Evolutionary conservation across 768 basidiomycete species (phyloP), one percentile per base, ranked within the genome.

Genomic region (Phlebiopsis flavidoalba): DNA sequence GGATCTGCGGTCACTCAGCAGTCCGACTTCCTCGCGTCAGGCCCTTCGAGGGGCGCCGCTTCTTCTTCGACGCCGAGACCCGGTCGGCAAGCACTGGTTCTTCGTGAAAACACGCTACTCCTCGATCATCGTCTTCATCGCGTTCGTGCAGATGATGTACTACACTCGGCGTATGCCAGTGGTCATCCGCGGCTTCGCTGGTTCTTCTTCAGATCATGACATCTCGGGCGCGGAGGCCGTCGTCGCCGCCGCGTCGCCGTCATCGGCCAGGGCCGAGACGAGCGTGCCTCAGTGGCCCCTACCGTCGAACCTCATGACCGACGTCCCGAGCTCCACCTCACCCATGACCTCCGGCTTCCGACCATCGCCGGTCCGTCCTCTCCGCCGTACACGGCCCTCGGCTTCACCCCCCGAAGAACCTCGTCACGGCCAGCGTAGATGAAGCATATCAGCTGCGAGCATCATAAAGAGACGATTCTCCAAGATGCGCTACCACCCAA

Each of bases 171-270:
- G 88, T 91, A 95, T 96, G 92, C 92, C 26, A 95, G 77, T 96
- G 94, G 93, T 96, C 67, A 85, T 96, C 73, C 83, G 83, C 67
- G 79, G 91, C 71, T 94, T 96, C 69, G 94, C 93, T 93, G 91
- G 91, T 82, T 95, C 76, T 95, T 96, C 82, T 93, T 91, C 78
- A 94, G 73, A 74, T 91, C 56, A 82, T 96, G 85, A 90, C 64
- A 83, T 96, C 36, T 95, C 94, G n/a, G 94, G 95, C 60, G 94
- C 93, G 3, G 94, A 96, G 70, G 93, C 94, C 37, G 89, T 96
- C 60, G 92, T 96, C 47, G 93, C 94, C 31, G 86, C 94, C 53
- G 87, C 93, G 15, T 94, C 93, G 0, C 94, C 94, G 96, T 90
- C 83, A 85, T 96, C 64, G 94, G 94, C 21, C 89, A 91, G 74